Base-by-base conservation (phyloP, 2,329 filamentous ascomycete genomes). In the Fusarium beomiforme region DNA sequence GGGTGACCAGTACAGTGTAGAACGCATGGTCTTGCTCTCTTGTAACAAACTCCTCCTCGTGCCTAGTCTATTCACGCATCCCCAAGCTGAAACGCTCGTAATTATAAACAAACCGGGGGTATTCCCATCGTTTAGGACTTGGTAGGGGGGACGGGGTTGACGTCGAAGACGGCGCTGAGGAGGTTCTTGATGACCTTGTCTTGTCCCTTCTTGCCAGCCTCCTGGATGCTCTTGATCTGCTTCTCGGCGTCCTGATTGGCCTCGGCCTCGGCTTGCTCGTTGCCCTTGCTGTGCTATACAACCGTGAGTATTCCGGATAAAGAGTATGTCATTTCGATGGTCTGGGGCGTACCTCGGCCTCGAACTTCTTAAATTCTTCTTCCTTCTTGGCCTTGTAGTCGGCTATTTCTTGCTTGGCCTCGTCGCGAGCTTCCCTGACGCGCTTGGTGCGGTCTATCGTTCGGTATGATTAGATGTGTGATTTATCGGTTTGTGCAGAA, bases 351-450 rank as follows among this genome's bases (percentile, higher is more conserved):
- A 88, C 87, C 85, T 89, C 85, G 71, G 93, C 88, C 86, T 98
- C 94, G 78, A 97, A 98, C 80, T 92, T 92, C 87, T 96, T 95
- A 86, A 94, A 98, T 83, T 98, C 95, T 37, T 93, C 89, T 79
- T 99, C 96, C 86, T 98, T 99, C 77, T 91, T 85, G 78, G 91
- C 89, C 81, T 91, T 90, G 87, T 99, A 98, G 61, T 94, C 92
- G 74, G 97, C 93, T 79, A 99, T 97, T 83, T 99, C 95, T 85
- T 97, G 97, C 85, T 98, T 97, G 70, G 96, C 96, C 84, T 99
- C 96, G 79, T 93, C 91, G 80, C 95, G 93, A 71, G 96, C 96
- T 85, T 98, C 96, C 85, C 94, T 97, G 84, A 99, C 94, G 80
- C 94, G 91, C 88, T 98, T 98, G 70, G 96, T 98, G 80, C 96